Base-by-base conservation (phyloP, 2,329 filamentous ascomycete species). In the Beauveria pseudobassiana region DNA sequence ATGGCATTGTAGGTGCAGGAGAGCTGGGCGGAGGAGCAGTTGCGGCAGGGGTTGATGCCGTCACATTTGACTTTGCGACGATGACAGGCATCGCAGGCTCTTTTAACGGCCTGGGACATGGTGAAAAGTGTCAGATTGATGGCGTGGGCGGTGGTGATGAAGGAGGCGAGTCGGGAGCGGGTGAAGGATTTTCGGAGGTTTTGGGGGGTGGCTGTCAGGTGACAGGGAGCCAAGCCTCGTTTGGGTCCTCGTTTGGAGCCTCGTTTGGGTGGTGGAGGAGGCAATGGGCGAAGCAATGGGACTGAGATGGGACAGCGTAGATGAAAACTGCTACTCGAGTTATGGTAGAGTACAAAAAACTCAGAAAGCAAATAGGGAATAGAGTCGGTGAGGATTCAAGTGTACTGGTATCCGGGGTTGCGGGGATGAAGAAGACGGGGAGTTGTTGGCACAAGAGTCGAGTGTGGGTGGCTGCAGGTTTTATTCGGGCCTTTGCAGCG, bases 41-140 rank as follows among this genome's bases (percentile, higher is more conserved):
- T 89, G 63, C 84, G 82, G 73, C 88, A 91, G 22, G 88, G 87
- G 68, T 86, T 86, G 70, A 85, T 78, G 62, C 87, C 86, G 69
- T 89, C 86, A 71, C 87, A 90, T 72, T 88, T 89, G 71, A 90
- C 87, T 74, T 90, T 90, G 72, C 87, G 84, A 66, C 86, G 85
- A 77, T 89, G 87, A 72, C 87, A 90, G 69, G 86, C 87, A 73
- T 90, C 87, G 76, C 87, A 90, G 63, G 87, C 87, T 70, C 86
- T 76, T 69, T 83, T 83, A 55, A 83, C 80, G 65, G 81, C 80
- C 66, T 80, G 78, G 49, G 78, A 74, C 80, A 80, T 80, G 65
- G 68, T 71, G 68, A 59, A 3, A 9, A n/a, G 16, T 53, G 66
- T 62, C 18, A 57, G 42, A 45, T 26, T 38, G 42, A n/a, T 34